phyloP scores from a whole-genome alignment of 495 filamentous ascomycete genomes.

The Xylaria flabelliformis region DNA sequence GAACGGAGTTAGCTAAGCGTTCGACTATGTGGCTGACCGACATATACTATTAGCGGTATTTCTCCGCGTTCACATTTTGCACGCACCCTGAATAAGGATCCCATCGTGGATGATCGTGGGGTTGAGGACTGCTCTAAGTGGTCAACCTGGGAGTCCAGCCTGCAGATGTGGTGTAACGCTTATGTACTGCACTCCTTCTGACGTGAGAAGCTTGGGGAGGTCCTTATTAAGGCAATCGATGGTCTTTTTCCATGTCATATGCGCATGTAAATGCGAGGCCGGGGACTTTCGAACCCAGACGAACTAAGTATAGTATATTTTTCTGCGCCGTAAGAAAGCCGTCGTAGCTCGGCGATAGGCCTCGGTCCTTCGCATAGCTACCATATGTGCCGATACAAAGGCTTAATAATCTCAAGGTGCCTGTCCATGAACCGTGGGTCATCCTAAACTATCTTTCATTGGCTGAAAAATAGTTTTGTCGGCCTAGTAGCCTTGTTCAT shows the following conservation, averaged over 20 bases:
- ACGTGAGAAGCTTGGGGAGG: neutral
- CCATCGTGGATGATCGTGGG: neutral
- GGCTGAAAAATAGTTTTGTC: too few relatives aligned
- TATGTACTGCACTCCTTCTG: neutral
- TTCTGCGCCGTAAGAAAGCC: neutral
- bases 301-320: neutral
- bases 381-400: neutral
- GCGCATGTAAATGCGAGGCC: neutral
- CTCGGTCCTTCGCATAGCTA: neutral
- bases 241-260: neutral
- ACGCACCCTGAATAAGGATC: neutral
- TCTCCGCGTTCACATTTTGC: neutral
- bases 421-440: too few relatives aligned
- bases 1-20: neutral
- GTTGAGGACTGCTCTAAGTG: neutral
- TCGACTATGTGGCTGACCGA: neutral
- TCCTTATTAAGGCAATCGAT: neutral
- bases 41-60: neutral
- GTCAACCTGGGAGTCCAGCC: neutral
- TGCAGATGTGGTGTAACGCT: slow-evolving; percentile 2
- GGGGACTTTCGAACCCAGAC: neutral
- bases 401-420: slow-evolving; percentile 1
- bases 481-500: neutral
- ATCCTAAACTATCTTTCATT: too few relatives aligned
- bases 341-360: neutral